phyloP scores from a whole-genome alignment of 176 grass and related monocot genomes.

The Metroxylon sagu region DNA sequence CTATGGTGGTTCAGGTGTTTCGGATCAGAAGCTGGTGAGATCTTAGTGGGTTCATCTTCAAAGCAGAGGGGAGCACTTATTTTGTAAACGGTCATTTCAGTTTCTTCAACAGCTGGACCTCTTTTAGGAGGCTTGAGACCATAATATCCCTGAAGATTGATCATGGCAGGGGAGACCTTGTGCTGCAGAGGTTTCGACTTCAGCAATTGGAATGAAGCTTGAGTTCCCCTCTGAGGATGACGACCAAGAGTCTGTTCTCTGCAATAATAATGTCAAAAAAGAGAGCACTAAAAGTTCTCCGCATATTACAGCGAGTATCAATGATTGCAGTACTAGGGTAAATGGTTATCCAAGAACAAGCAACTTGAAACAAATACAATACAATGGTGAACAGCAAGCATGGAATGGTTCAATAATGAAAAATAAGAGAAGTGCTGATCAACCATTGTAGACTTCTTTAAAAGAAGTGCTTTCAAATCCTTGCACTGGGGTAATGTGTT shows the following conservation, averaged over 20 bases:
- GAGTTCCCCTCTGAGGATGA: slow-evolving; percentile 18
- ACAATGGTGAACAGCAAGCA: too few relatives aligned
- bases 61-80: slow-evolving; percentile 9
- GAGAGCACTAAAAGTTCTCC: neutral
- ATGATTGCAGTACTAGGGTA: too few relatives aligned
- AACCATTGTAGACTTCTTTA: too few relatives aligned
- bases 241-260: slow-evolving; percentile 35
- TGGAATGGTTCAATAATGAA: too few relatives aligned
- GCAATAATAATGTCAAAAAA: neutral
- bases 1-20: neutral
- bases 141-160: slow-evolving; percentile 57
- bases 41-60: slow-evolving; percentile 9
- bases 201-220: slow-evolving; percentile 19
- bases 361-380: too few relatives aligned
- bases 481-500: too few relatives aligned
- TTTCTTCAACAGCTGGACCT: slow-evolving; percentile 16
- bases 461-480: too few relatives aligned
- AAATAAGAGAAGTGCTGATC: too few relatives aligned
- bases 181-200: slow-evolving; percentile 23
- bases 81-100: slow-evolving; percentile 61
- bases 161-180: slow-evolving; percentile 51
- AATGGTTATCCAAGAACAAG: too few relatives aligned
- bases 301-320: neutral
- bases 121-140: slow-evolving; percentile 29
- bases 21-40: neutral